Evolutionary conservation across 257 asterid genomes (phyloP).

Genomic region (Ilex aquifolium): DNA sequence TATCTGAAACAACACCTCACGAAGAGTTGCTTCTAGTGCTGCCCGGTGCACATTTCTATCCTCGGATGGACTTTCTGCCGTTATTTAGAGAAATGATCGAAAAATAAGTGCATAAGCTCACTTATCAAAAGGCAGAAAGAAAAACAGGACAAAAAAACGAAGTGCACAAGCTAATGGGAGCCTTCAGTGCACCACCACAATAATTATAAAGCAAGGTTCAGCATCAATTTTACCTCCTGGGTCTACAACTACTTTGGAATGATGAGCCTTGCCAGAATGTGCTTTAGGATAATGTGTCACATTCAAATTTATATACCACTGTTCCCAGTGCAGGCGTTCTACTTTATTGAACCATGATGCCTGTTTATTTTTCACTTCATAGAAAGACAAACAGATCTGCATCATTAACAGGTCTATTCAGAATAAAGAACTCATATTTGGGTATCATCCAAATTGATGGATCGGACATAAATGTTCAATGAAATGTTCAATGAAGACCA

Average conservation of each 20-base stretch:
- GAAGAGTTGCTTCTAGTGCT: conserved; percentile 69
- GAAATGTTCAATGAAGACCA: too few species aligned
- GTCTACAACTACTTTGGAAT: conserved; percentile 57
- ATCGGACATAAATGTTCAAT: too few species aligned
- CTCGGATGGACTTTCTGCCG: conserved; percentile 49
- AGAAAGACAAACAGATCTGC: conserved; percentile 88
- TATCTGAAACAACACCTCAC: conserved; percentile 85
- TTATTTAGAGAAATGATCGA: conserved; percentile 4
- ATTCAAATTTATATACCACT: conserved; percentile 82
- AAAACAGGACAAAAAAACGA: neutral
- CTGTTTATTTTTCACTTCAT: conserved; percentile 83
- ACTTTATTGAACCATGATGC: conserved; percentile 90
- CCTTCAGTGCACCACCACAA: neutral
- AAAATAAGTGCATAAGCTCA: neutral
- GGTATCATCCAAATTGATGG: too few species aligned
- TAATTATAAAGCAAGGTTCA: neutral
- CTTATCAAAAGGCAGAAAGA: conserved; percentile 1
- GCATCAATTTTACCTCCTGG: conserved; percentile 62
- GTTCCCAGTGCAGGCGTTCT: conserved; percentile 90
- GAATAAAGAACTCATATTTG: neutral
- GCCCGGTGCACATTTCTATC: conserved; percentile 68
- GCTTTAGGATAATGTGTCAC: conserved; percentile 65
- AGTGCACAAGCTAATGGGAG: too few species aligned
- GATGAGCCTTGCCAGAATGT: conserved; percentile 60
- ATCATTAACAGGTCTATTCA: conserved; percentile 14